These are phyloP conservation scores for Sclerotinia minor DNA, from an alignment of 2,329 filamentous ascomycete genomes.

Conservation along the genomic window DNA sequence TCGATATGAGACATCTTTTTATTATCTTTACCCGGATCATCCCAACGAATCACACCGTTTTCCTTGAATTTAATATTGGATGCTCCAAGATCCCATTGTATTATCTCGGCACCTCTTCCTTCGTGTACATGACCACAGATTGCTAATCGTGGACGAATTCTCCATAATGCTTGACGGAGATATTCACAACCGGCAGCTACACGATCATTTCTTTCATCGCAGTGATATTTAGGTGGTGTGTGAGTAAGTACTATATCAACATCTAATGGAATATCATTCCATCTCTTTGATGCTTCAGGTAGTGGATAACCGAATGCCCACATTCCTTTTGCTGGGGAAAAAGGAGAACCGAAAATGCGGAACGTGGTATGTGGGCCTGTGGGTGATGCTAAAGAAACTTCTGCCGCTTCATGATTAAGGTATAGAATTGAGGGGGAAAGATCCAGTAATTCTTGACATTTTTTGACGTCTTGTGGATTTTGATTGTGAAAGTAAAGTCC, in stretches of 20 bases:
- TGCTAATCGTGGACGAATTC: slow-evolving; percentile 62
- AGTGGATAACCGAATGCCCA: slow-evolving; percentile 69
- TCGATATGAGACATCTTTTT: slow-evolving; percentile 65
- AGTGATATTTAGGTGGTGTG: slow-evolving; percentile 62
- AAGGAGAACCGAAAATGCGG: slow-evolving; percentile 70
- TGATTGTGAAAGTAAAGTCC: slow-evolving; percentile 58
- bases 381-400: slow-evolving; percentile 54
- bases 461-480: slow-evolving; percentile 51
- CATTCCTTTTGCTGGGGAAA: slow-evolving; percentile 54
- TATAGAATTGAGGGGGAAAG: slow-evolving; percentile 59
- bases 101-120: slow-evolving; percentile 61
- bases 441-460: slow-evolving; percentile 52
- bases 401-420: slow-evolving; percentile 58
- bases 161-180: slow-evolving; percentile 57
- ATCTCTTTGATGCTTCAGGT: slow-evolving; percentile 48
- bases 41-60: slow-evolving; percentile 51
- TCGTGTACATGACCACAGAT: slow-evolving; percentile 74
- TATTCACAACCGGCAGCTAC: slow-evolving; percentile 58
- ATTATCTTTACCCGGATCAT: slow-evolving; percentile 56
- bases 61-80: slow-evolving; percentile 49
- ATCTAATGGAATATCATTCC: slow-evolving; percentile 61
- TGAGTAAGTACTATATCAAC: slow-evolving; percentile 71
- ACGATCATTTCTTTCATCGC: slow-evolving; percentile 51
- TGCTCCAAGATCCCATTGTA: slow-evolving; percentile 57
- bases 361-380: slow-evolving; percentile 60